phyloP scores from a whole-genome alignment of 225 moss, liverwort and hornwort species.

The Takakia lepidozioides region DNA sequence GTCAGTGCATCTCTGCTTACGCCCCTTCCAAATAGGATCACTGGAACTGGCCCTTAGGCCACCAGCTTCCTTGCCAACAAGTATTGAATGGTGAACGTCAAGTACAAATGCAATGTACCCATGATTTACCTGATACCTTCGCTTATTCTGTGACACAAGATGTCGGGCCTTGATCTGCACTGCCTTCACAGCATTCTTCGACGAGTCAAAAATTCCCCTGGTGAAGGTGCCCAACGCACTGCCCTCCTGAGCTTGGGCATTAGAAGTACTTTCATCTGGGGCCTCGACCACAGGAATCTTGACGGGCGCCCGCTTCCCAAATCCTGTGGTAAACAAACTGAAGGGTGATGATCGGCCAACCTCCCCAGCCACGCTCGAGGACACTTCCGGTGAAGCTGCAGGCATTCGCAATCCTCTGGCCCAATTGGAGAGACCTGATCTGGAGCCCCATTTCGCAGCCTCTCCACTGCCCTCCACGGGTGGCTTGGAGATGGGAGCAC shows the following conservation, averaged over 20 bases:
- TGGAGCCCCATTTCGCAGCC: conserved; percentile 9
- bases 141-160: conserved; percentile 98
- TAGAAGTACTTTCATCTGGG: conserved; percentile 33
- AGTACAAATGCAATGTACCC: no score
- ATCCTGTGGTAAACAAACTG: conserved; percentile 51
- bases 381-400: conserved; percentile 21
- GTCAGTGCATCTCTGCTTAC: no score
- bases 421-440: conserved; percentile 52
- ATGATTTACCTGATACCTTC: conserved; percentile 99
- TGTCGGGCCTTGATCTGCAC: conserved; percentile 94
- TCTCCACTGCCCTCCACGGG: conserved; percentile 12
- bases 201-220: conserved; percentile 74
- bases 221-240: conserved; percentile 81
- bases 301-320: conserved; percentile 64
- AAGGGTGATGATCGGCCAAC: conserved; percentile 36
- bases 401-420: conserved; percentile 48
- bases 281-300: conserved; percentile 66
- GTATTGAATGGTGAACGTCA: no score
- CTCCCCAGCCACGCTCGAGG: conserved; percentile 20
- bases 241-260: conserved; percentile 37
- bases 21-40: no score
- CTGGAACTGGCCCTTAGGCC: no score
- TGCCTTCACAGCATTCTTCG: conserved; percentile 82
- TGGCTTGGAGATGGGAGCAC: no score
- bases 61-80: no score